phyloP scores from a whole-genome alignment of 2,329 filamentous ascomycete species.

The Plenodomus lindquistii region DNA sequence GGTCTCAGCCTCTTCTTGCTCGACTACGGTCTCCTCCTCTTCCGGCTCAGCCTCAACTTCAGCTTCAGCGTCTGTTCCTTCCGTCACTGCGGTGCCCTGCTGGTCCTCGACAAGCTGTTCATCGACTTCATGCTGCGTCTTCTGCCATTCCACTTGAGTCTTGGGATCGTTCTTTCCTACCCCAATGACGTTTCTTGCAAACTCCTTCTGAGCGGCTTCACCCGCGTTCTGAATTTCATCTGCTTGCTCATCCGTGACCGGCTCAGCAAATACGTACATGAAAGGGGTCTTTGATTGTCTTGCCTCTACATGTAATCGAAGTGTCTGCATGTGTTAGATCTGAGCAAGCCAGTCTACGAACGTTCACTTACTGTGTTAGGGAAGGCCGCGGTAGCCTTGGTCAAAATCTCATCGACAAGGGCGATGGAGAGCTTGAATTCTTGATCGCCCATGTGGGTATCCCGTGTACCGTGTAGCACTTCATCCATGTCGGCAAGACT shows the following conservation, averaged over 20 bases:
- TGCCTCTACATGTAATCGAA: conserved; percentile 83
- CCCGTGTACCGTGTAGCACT: conserved; percentile 78
- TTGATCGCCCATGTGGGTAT: conserved; percentile 71
- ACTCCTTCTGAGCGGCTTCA: conserved; percentile 67
- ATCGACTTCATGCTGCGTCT: conserved; percentile 37
- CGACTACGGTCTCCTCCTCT: conserved; percentile 2
- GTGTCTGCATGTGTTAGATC: conserved; percentile 52
- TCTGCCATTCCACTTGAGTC: conserved; percentile 37
- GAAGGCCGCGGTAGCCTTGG: conserved; percentile 74
- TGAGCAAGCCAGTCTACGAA: background rate
- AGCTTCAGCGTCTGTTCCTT: conserved; percentile 18
- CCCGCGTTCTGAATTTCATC: conserved; percentile 71
- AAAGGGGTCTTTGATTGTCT: conserved; percentile 63
- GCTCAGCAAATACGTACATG: conserved; percentile 91
- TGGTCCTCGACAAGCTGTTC: conserved; percentile 36
- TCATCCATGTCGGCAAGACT: conserved; percentile 83
- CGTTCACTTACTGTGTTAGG: conserved; percentile 60
- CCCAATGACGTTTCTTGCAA: conserved; percentile 66
- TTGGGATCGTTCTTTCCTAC: conserved; percentile 31
- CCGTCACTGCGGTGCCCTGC: conserved; percentile 6
- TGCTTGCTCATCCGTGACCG: conserved; percentile 74
- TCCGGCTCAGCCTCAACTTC: background rate
- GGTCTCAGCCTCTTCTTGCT: conserved; percentile 1
- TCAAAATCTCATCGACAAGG: conserved; percentile 77
- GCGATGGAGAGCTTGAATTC: conserved; percentile 84